Evolutionary conservation across 331 rosid species (phyloP), one percentile per base, ranked within the genome.

Genomic region (Spiraea crenata): DNA sequence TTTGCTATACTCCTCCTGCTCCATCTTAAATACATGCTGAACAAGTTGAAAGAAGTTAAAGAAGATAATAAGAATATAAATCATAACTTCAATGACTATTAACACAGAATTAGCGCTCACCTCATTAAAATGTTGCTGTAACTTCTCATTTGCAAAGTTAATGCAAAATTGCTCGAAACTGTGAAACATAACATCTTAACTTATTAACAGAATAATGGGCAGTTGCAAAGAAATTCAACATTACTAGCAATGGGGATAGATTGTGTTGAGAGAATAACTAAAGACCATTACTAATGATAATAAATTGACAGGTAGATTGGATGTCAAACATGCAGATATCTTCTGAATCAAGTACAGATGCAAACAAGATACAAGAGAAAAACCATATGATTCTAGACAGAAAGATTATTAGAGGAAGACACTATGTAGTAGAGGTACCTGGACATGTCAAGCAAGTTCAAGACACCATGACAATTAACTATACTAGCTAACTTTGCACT

Each of bases 11-110:
- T 95, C 99, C 60, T 95, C 97, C 85, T 95, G 96, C 84, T 95
- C 97, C 99, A 95, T 95, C 85, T 95, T 95, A 85, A 95, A 95
- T 44, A 95, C 99, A 76, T 95, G 99, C 99, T 93, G 93, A 86
- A 75, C 57, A 69, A 84, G 71, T 31, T 51, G 52, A 69, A 47
- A 37, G 5, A 72, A 76, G 42, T 69, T 65, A 70, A 34, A 35
- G 25, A 67, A 19, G 9, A 57, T 14, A 6, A 10, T 8, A 46
- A 55, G 1, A 15, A 57, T 34, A 20, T 10, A 25, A 8, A n/a
- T 16, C 39, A 60, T 40, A 48, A 47, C 34, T 68, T 55, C 49
- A 7, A 2, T 40, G 14, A 40, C 31, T 45, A n/a, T 20, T 57
- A 34, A 42, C 67, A 56, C 14, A 76, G 69, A 54, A 74, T 46